Base-by-base conservation (phyloP, 129 eudicot genomes). In the Mikania micrantha region DNA sequence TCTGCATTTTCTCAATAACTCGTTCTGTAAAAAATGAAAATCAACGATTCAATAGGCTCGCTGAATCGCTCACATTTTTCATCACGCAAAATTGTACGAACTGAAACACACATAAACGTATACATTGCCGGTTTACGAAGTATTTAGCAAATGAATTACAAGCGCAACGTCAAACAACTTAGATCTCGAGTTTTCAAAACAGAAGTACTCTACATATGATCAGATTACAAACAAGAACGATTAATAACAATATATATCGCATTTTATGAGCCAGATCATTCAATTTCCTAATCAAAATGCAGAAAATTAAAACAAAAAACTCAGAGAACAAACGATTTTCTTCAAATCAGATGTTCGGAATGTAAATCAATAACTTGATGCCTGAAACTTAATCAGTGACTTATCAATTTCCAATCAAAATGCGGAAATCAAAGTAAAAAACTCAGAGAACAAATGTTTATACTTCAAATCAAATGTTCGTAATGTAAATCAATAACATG, bases 1-100 rank as follows among this genome's bases (percentile, higher is more conserved):
- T 86, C 82, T 86, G 86, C 93, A 86, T 86, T 41, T 64, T 45
- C 50, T 70, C 50, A 63, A 70, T 31, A 71, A 75, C 39, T 54
- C 29, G 20, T 49, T 58, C 69, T 67, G 76, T 17, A 74, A 29
- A 44, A 48, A 10, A 44, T 53, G n/a, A 67, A 66, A 74, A 62
- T 48, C 41, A 52, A 53, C 12, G 40, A 32, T 58, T 32, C 21
- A 24, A 59, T 63, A 16, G 27, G 15, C 35, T 66, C 19, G 59
- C 11, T 54, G 49, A 69, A 27, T 12, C 66, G 64, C 32, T 56
- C 5, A 34, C 22, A 31, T 11, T 17, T 38, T 57, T 25, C 32
- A 15, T 50, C 25, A 29, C 28, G n/a, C 32, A 52, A 53, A 61
- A 8, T 35, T 27, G 36, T 34, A 59, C 34, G 22, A 60, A 41